Evolutionary conservation across 805 yeast genomes (phyloP).

Genomic region (Candida palmyrensis): DNA sequence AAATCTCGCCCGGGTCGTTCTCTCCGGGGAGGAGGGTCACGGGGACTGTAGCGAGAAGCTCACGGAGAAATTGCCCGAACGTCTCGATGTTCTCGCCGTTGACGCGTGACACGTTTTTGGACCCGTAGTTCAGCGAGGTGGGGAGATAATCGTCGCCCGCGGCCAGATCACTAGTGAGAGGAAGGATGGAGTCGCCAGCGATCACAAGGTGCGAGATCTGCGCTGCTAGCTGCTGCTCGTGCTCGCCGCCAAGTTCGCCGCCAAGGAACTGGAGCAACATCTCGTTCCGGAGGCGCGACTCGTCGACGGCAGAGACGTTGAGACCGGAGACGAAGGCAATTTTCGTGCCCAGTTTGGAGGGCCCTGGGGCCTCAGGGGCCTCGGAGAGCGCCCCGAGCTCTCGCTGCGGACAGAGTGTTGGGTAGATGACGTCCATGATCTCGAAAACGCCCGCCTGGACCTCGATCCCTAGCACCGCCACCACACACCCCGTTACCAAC

Average conservation of each 20-base stretch:
- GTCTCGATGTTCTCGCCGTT: conserved; percentile 42
- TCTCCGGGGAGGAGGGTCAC: conserved; percentile 82
- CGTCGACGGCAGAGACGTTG: conserved; percentile 38
- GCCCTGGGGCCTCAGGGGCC: neutral
- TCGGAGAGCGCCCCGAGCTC: conserved; percentile 16
- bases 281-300: conserved; percentile 41
- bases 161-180: conserved; percentile 17
- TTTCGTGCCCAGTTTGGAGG: conserved; percentile 19
- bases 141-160: conserved; percentile 34
- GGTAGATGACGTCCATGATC: conserved; percentile 74
- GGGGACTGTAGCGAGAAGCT: conserved; percentile 55
- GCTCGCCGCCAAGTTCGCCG: conserved; percentile 56
- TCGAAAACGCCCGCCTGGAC: conserved; percentile 78
- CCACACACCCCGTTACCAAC: conserved; percentile 84
- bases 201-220: conserved; percentile 51
- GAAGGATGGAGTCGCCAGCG: conserved; percentile 65
- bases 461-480: conserved; percentile 85
- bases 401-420: conserved; percentile 56
- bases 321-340: conserved; percentile 79
- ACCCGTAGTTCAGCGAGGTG: conserved; percentile 39
- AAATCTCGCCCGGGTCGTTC: conserved; percentile 76
- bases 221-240: conserved; percentile 17
- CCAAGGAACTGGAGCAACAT: conserved; percentile 62
- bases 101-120: conserved; percentile 49
- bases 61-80: conserved; percentile 57